A percentile compares a stretch with the other conserved stretches of the same genome.
Evolutionary conservation across 257 asterid species (phyloP).

Genomic region (Solanum dulcamara): DNA sequence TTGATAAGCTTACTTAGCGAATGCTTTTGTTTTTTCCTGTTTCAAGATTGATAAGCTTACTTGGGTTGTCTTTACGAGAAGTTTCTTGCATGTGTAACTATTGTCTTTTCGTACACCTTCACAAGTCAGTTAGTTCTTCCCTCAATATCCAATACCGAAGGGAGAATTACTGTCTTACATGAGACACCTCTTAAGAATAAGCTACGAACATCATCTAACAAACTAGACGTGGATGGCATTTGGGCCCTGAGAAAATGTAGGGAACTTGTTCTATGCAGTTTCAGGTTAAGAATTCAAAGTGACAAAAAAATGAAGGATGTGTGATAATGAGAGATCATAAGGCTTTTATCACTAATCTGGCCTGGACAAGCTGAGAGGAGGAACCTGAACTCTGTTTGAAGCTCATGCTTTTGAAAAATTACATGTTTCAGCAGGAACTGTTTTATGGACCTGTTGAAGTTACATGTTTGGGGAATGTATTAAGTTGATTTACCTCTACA

Average conservation of each 20-base stretch:
- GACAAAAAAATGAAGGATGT: background rate
- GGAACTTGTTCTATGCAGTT: background rate
- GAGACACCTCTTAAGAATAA: background rate
- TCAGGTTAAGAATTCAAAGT: background rate
- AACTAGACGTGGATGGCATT: background rate
- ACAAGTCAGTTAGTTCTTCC: background rate
- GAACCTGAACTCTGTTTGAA: background rate
- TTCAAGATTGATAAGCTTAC: background rate
- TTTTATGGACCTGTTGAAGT: background rate
- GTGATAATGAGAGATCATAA: background rate
- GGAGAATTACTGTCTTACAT: background rate
- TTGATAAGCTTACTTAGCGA: background rate
- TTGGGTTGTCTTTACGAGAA: background rate
- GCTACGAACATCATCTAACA: background rate
- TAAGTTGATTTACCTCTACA: background rate
- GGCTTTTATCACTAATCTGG: background rate
- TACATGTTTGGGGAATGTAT: background rate
- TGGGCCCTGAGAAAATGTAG: background rate
- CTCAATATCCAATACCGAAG: background rate
- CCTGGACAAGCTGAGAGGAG: background rate
- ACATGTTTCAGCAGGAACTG: background rate
- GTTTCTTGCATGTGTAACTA: background rate
- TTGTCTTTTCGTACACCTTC: background rate
- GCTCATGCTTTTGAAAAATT: background rate
- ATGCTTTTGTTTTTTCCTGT: too few relatives aligned